Conservation (phyloP, 1,284 basidiomycete genomes). For the Coniferiporia sulphurascens region DNA sequence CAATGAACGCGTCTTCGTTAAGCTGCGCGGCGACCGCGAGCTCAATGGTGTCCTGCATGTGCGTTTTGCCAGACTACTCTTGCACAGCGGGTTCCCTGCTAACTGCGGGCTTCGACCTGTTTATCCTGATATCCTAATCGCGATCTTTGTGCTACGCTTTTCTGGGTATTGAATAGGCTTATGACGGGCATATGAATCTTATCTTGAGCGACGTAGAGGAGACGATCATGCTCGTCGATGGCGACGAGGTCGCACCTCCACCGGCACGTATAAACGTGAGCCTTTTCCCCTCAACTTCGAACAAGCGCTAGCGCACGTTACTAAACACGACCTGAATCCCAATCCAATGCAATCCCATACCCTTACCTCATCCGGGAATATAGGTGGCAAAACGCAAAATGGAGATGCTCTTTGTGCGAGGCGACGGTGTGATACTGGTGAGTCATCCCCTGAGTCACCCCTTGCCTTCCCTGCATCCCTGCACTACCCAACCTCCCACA, state of each 20-base stretch:
- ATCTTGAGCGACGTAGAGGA: slow-evolving; percentile 98
- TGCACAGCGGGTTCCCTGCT: neutral
- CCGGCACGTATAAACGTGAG: slow-evolving; percentile 61
- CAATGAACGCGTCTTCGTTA: slow-evolving; percentile 94
- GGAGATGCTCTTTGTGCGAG: slow-evolving; percentile 98
- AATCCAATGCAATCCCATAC: neutral
- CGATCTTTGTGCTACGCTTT: neutral
- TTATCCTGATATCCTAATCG: neutral
- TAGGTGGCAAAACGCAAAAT: slow-evolving; percentile 92
- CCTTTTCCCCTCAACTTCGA: neutral
- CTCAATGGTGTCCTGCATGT: slow-evolving; percentile 93
- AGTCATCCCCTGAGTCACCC: slow-evolving; percentile 26
- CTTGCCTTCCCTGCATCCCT: neutral
- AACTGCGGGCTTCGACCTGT: slow-evolving; percentile 1
- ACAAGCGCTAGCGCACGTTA: neutral
- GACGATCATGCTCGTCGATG: slow-evolving; percentile 88
- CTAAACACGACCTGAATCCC: neutral
- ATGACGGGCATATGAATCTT: slow-evolving; percentile 99
- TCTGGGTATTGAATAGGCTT: slow-evolving; percentile 58
- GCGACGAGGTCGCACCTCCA: slow-evolving; percentile 47
- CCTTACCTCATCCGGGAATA: slow-evolving; percentile 8
- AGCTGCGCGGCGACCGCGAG: slow-evolving; percentile 93
- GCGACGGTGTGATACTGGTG: slow-evolving; percentile 91
- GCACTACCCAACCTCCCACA: neutral
- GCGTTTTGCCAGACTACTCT: slow-evolving; percentile 27